Evolutionary conservation across 2,329 filamentous ascomycete species (phyloP).

Genomic region (Chaetomium strumarium): DNA sequence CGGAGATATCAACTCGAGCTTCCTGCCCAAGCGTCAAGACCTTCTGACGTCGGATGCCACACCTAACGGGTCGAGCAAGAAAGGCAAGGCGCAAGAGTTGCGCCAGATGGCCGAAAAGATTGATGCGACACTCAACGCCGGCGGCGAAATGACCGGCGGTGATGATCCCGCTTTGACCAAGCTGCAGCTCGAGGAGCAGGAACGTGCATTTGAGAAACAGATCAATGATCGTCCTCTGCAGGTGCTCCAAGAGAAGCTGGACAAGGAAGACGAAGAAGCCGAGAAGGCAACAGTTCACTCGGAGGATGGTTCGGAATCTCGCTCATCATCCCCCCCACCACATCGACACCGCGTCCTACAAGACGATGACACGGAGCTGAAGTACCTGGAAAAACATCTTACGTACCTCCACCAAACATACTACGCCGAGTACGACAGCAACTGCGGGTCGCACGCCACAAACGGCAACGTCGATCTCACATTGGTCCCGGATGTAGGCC

Average conservation of each 20-base stretch:
- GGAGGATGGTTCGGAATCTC: slow-evolving; percentile 27
- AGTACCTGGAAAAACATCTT: slow-evolving; percentile 69
- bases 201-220: slow-evolving; percentile 81
- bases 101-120: slow-evolving; percentile 21
- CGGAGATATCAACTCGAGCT: slow-evolving; percentile 97
- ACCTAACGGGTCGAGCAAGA: slow-evolving; percentile 16
- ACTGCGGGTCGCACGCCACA: slow-evolving; percentile 34
- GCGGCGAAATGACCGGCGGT: slow-evolving; percentile 60
- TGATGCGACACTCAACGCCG: slow-evolving; percentile 55
- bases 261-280: slow-evolving; percentile 70
- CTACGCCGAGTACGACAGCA: slow-evolving; percentile 72
- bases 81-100: slow-evolving; percentile 1
- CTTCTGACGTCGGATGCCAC: slow-evolving; percentile 33
- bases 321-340: slow-evolving; percentile 31
- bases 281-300: slow-evolving; percentile 44
- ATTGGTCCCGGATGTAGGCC: slow-evolving; percentile 76
- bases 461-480: slow-evolving; percentile 37
- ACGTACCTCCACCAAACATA: slow-evolving; percentile 70
- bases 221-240: slow-evolving; percentile 80
- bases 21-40: slow-evolving; percentile 72
- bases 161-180: slow-evolving; percentile 64
- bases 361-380: slow-evolving; percentile 81
- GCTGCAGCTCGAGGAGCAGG: slow-evolving; percentile 77
- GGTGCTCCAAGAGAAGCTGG: slow-evolving; percentile 87
- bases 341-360: slow-evolving; percentile 70